Conservation (phyloP, 768 basidiomycete species). For the Auriscalpium microsporum region DNA sequence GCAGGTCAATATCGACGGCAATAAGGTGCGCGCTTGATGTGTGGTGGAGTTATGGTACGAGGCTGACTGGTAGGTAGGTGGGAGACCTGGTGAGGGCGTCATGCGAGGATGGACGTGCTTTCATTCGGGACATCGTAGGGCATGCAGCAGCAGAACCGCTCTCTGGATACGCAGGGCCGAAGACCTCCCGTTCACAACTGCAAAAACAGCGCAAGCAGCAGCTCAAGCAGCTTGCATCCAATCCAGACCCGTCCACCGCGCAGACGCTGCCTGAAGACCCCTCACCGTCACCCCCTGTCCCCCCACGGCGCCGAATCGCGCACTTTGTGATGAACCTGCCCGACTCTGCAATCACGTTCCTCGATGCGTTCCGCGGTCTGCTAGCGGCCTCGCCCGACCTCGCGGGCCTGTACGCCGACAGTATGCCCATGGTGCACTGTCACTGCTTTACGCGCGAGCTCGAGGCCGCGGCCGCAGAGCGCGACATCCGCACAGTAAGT, state of each 20-base stretch:
- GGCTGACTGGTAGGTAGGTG: slow-evolving; percentile 41
- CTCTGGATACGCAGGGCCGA: slow-evolving; percentile 37
- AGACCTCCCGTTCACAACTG: slow-evolving; percentile 26
- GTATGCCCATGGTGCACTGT: slow-evolving; percentile 88
- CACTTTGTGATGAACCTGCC: slow-evolving; percentile 99
- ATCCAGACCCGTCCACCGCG: slow-evolving; percentile 2
- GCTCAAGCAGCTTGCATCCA: slow-evolving; percentile 13
- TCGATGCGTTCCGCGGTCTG: slow-evolving; percentile 81
- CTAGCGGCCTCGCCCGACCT: slow-evolving; percentile 33
- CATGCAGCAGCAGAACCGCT: slow-evolving; percentile 61
- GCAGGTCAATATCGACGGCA: slow-evolving; percentile 58
- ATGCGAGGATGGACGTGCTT: slow-evolving; percentile 81
- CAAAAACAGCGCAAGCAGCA: slow-evolving; percentile 33
- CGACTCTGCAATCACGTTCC: slow-evolving; percentile 81
- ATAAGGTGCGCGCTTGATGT: slow-evolving; percentile 46
- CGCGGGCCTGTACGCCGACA: slow-evolving; percentile 20
- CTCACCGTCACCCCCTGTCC: slow-evolving; percentile 9
- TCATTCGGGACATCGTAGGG: slow-evolving; percentile 56
- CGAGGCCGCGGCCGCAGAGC: slow-evolving; percentile 55
- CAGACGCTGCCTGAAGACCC: slow-evolving; percentile 2
- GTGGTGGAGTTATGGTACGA: background rate
- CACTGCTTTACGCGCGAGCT: slow-evolving; percentile 92
- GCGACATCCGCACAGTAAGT: slow-evolving; percentile 75
- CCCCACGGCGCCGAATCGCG: slow-evolving; percentile 47
- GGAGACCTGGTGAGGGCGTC: slow-evolving; percentile 56